phyloP scores from a whole-genome alignment of 2,329 filamentous ascomycete genomes.

The Phyllosticta capitalensis region DNA sequence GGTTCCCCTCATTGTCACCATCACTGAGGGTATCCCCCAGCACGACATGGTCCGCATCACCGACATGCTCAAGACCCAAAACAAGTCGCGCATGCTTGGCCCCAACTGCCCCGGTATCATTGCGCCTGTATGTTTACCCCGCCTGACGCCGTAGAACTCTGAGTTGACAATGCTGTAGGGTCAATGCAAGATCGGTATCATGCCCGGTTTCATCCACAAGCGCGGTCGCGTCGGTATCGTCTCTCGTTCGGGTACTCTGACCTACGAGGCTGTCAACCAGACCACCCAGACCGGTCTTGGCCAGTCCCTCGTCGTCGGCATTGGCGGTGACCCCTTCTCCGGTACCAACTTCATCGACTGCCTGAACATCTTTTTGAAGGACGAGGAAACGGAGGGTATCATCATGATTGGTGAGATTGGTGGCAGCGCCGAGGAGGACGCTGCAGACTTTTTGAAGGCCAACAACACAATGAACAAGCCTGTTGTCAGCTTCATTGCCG shows the following conservation, averaged over 20 bases:
- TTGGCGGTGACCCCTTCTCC: conserved; percentile 96
- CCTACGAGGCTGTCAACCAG: conserved; percentile 99
- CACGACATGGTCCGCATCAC: conserved; percentile 99
- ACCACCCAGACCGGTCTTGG: conserved; percentile 94
- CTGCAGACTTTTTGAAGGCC: conserved; percentile 86
- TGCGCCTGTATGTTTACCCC: conserved; percentile 46
- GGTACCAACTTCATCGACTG: conserved; percentile 99
- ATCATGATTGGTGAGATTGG: conserved; percentile 99
- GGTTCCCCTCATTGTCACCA: conserved; percentile 80
- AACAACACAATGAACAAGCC: conserved; percentile 93
- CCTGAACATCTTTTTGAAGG: conserved; percentile 90
- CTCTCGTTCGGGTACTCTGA: conserved; percentile 93
- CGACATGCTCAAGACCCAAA: conserved; percentile 93
- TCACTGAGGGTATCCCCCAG: conserved; percentile 96
- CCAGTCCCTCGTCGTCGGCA: conserved; percentile 95
- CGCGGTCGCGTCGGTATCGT: conserved; percentile 97
- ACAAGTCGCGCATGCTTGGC: conserved; percentile 91
- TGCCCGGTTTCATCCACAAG: conserved; percentile 99
- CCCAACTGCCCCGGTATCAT: conserved; percentile 99
- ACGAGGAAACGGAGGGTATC: conserved; percentile 95
- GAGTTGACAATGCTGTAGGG: conserved; percentile 44
- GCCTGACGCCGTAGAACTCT: neutral
- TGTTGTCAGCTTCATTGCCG: conserved; percentile 95
- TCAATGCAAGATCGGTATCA: conserved; percentile 99
- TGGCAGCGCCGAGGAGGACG: conserved; percentile 94